Percentiles rank a stretch among this genome's conserved stretches.
These are phyloP conservation scores for Crithidia mellificae DNA, from an alignment of 208 protist genomes.

Conservation along the genomic window DNA sequence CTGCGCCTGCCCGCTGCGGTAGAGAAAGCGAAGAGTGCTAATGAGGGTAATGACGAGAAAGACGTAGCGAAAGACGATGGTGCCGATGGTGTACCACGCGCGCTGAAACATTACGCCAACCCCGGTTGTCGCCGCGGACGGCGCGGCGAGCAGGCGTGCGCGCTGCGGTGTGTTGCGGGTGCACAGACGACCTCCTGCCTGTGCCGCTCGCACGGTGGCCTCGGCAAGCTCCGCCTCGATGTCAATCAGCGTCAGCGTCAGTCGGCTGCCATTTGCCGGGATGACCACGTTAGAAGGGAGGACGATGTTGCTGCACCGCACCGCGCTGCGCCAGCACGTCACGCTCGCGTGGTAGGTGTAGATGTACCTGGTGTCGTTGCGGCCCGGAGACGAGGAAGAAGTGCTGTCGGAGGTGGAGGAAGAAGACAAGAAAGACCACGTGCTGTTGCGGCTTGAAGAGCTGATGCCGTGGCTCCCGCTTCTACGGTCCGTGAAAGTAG, in stretches of 20 bases:
- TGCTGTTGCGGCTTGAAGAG: too few species aligned
- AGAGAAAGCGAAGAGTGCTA: constrained; percentile 55
- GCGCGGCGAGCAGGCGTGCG: background rate
- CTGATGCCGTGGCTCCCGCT: background rate
- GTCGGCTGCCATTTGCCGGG: constrained; percentile 33
- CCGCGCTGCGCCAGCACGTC: constrained; percentile 39
- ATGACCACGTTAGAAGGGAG: constrained; percentile 58
- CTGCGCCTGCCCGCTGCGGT: constrained; percentile 28
- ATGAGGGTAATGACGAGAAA: constrained; percentile 52
- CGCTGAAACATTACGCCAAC: constrained; percentile 76
- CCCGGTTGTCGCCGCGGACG: constrained; percentile 18
- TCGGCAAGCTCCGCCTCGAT: constrained; percentile 58
- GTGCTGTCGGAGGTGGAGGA: too few species aligned
- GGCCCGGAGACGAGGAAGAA: background rate
- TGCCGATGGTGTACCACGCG: constrained; percentile 57
- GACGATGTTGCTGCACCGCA: constrained; percentile 63
- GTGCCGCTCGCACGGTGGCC: constrained; percentile 26
- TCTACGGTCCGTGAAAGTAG: too few species aligned
- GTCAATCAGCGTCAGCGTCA: constrained; percentile 63
- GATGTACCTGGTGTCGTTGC: constrained; percentile 16
- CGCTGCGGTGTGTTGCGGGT: background rate
- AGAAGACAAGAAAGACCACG: too few species aligned
- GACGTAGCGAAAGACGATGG: constrained; percentile 66
- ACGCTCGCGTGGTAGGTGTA: constrained; percentile 56
- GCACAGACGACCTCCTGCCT: too few species aligned